Evolutionary conservation across 148 eudicot genomes (phyloP).

Genomic region (Agrostemma githago): DNA sequence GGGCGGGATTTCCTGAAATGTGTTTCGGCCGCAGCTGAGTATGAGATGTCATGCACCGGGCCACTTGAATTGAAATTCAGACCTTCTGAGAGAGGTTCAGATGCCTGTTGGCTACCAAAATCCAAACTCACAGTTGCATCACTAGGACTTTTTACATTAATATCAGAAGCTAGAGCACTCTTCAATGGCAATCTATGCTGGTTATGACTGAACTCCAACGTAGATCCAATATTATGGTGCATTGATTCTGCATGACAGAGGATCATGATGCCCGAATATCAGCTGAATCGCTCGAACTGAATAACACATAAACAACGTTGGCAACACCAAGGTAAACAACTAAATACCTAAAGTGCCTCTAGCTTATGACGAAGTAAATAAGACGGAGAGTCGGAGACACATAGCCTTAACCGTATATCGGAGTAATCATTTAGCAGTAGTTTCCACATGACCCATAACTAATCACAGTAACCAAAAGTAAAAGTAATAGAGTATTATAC

Average conservation of each 20-base stretch:
- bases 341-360: neutral
- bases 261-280: neutral
- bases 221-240: constrained; percentile 21
- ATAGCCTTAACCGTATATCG: neutral
- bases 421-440: neutral
- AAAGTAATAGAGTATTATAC: neutral
- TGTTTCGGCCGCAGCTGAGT: constrained; percentile 40
- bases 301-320: neutral
- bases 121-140: constrained; percentile 28
- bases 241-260: constrained; percentile 34
- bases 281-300: neutral
- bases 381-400: neutral
- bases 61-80: constrained; percentile 31
- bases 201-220: constrained; percentile 32
- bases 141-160: constrained; percentile 39
- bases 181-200: constrained; percentile 18
- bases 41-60: constrained; percentile 31
- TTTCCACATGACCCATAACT: neutral
- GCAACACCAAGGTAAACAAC: neutral
- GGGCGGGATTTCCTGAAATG: constrained; percentile 63
- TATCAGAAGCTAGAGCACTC: constrained; percentile 27
- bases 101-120: constrained; percentile 33
- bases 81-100: constrained; percentile 39
- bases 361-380: neutral
- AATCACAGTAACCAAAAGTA: neutral